Percentiles rank a stretch among this genome's conserved stretches.
phyloP scores from a whole-genome alignment of 2,329 filamentous ascomycete genomes.

The Pseudogymnoascus sp. region DNA sequence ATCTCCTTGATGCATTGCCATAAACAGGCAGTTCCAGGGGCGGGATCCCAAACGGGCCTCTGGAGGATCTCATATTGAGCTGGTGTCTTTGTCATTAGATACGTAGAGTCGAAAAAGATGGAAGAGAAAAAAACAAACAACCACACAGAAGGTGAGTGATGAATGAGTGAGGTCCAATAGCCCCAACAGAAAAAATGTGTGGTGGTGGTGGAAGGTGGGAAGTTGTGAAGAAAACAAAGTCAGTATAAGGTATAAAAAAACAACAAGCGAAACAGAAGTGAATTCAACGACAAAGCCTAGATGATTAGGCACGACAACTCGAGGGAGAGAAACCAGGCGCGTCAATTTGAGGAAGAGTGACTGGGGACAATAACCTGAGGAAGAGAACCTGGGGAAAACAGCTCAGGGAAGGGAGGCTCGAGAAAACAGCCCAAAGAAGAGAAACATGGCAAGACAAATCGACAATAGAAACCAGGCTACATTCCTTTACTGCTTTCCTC shows the following conservation, averaged over 20 bases:
- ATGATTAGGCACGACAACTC: background rate
- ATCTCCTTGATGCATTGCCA: background rate
- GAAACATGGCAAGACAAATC: background rate
- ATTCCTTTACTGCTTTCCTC: background rate
- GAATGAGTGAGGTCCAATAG: background rate
- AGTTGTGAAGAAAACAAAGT: background rate
- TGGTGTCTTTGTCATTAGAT: background rate
- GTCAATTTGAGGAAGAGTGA: background rate
- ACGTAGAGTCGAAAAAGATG: background rate
- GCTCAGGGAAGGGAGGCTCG: background rate
- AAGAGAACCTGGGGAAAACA: background rate
- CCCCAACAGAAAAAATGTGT: background rate
- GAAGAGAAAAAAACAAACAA: background rate
- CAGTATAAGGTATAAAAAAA: background rate
- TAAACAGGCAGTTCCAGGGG: background rate
- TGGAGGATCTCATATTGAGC: background rate
- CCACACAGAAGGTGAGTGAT: background rate
- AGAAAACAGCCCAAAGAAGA: background rate
- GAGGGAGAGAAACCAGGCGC: background rate
- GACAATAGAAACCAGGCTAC: background rate
- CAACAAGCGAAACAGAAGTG: background rate
- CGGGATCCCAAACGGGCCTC: background rate
- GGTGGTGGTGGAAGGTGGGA: background rate
- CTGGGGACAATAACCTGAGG: background rate
- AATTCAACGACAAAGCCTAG: background rate